Base-by-base conservation (phyloP, 257 asterid genomes). In the Solanum rostratum region DNA sequence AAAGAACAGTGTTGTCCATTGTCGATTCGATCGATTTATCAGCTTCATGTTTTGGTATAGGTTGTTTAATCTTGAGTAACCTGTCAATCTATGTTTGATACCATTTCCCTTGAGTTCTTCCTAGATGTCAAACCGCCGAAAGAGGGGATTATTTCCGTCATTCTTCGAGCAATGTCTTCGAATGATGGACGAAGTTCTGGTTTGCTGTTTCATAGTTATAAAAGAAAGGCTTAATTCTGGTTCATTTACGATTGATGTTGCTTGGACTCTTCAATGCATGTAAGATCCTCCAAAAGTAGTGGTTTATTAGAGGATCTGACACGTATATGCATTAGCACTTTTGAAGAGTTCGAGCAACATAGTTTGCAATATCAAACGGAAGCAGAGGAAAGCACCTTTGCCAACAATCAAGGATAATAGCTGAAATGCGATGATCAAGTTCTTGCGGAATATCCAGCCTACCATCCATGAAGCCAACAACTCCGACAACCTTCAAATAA, bases 101-200 rank as follows among this genome's bases (percentile, higher is more conserved):
- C 27, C 33, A 70, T 18, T 19, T 6, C 55, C 13, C 55, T 84
- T 70, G 84, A 22, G 50, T 30, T 83, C 76, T 52, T 71, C 87
- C 79, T 83, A 63, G 87, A 83, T 37, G 83, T 30, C 80, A 27
- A 78, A 65, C 88, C 86, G 13, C 86, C 29, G 54, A 88, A 84
- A 18, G 89, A 49, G 39, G 85, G 90, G 57, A 93, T 89, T 30
- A 91, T 53, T 45, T 90, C 86, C 1, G 88, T 84, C 92, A 94
- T 85, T 70, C 71, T 88, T 46, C 66, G 88, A 69, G 91, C 86
- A 39, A 94, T 87, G 49, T 88, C 93, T 86, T 92, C 90, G 74
- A 92, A 94, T 3, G 96, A 92, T 3, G 97, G 98, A 24, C 98
- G 97, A n/a, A 87, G 68, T 79, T 93, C 92, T 3, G 95, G 92